Percentiles rank a stretch among this genome's conserved stretches.
Evolutionary conservation across 495 filamentous ascomycete genomes (phyloP).

Genomic region (Ramalina intermedia): DNA sequence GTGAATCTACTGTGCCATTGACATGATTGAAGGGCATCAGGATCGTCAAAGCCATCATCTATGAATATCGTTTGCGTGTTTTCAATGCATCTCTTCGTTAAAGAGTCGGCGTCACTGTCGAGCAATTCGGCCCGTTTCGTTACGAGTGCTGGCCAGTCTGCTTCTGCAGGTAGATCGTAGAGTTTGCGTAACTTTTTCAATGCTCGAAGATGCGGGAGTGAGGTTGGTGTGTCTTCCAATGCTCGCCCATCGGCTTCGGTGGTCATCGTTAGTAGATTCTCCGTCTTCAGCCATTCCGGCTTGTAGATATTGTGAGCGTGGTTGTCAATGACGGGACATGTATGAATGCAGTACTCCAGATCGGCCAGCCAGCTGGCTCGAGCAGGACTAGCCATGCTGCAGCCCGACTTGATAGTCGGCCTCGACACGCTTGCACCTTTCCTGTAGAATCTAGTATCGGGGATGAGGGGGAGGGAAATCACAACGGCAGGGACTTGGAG

Average conservation of each 20-base stretch:
- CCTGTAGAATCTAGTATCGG: no score
- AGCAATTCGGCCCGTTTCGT: slow-evolving; percentile 39
- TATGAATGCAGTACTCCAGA: no score
- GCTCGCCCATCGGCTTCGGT: slow-evolving; percentile 59
- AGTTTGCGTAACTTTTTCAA: slow-evolving; percentile 49
- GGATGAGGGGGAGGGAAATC: no score
- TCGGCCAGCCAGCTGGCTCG: no score
- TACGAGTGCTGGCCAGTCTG: slow-evolving; percentile 45
- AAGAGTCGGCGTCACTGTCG: slow-evolving; percentile 37
- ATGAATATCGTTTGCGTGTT: slow-evolving; percentile 61
- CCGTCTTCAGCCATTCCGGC: background rate
- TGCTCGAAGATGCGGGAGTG: slow-evolving; percentile 53
- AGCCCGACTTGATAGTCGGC: no score
- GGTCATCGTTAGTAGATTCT: slow-evolving; percentile 33
- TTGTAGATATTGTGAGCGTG: no score
- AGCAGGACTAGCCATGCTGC: no score
- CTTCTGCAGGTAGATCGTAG: slow-evolving; percentile 36
- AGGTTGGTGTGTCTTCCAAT: slow-evolving; percentile 39
- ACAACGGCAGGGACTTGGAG: no score
- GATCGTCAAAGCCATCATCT: slow-evolving; percentile 55
- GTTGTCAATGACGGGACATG: no score
- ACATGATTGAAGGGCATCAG: slow-evolving; percentile 39
- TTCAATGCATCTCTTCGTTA: slow-evolving; percentile 48
- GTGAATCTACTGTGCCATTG: slow-evolving; percentile 58
- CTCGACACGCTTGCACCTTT: no score